Evolutionary conservation across 495 filamentous ascomycete genomes (phyloP).

Genomic region (Sphaerosporella brunnea): DNA sequence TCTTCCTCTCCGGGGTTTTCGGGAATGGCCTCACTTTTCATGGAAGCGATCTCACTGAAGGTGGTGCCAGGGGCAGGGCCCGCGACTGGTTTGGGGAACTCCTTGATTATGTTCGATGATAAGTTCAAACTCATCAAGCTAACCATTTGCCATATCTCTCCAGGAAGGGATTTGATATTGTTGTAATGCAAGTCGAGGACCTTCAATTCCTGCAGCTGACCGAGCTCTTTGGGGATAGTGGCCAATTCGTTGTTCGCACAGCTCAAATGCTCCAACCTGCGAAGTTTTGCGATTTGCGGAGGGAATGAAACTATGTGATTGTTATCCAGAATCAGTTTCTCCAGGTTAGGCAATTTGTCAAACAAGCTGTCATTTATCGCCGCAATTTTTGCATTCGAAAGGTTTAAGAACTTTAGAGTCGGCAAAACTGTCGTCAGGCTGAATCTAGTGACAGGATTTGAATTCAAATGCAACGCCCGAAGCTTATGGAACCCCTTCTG

Average conservation of each 20-base stretch:
- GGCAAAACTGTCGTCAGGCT: constrained; percentile 60
- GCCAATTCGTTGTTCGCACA: constrained; percentile 77
- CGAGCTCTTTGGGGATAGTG: constrained; percentile 67
- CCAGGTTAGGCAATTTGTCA: constrained; percentile 66
- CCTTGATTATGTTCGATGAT: constrained; percentile 78
- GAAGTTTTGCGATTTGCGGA: constrained; percentile 62
- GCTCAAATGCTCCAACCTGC: constrained; percentile 75
- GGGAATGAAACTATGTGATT: constrained; percentile 90
- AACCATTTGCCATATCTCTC: constrained; percentile 81
- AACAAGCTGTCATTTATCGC: constrained; percentile 71
- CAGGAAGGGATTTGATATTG: constrained; percentile 69
- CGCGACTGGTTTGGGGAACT: constrained; percentile 68
- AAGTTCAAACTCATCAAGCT: constrained; percentile 84
- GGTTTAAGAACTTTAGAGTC: constrained; percentile 64
- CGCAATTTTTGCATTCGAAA: constrained; percentile 73
- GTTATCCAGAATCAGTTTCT: constrained; percentile 74
- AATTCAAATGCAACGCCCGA: constrained; percentile 67
- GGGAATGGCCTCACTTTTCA: constrained; percentile 8
- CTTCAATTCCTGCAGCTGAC: constrained; percentile 63
- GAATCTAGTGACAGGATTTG: constrained; percentile 85
- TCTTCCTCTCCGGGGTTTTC: constrained; percentile 5
- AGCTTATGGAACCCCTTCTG: constrained; percentile 70
- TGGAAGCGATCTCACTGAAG: constrained; percentile 2
- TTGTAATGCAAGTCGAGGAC: constrained; percentile 80
- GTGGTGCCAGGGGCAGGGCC: constrained; percentile 30